phyloP scores from a whole-genome alignment of 306 rosid species.

The Cucumis melo region DNA sequence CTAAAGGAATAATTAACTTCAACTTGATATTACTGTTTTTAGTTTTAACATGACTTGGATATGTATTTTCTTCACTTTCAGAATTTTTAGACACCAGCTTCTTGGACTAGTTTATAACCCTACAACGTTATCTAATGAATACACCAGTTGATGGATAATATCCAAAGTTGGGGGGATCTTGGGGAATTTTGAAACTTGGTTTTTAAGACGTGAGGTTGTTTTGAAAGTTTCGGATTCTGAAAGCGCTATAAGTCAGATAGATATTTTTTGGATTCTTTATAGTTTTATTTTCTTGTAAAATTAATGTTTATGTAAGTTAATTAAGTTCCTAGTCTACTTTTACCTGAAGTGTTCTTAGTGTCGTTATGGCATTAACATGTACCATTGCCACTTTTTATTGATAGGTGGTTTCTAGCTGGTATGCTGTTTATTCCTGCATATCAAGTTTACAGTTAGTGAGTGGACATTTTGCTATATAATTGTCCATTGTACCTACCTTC shows the following conservation, averaged over 20 bases:
- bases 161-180: neutral
- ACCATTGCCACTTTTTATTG: neutral
- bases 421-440: constrained; percentile 5
- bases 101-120: neutral
- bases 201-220: neutral
- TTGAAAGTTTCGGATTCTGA: neutral
- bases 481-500: constrained; percentile 9
- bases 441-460: constrained; percentile 3
- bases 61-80: neutral
- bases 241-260: neutral
- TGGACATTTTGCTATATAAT: neutral
- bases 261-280: neutral
- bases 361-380: neutral
- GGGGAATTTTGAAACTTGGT: neutral
- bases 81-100: neutral
- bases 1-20: neutral
- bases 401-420: constrained; percentile 1
- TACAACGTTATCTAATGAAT: neutral
- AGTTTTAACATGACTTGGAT: neutral
- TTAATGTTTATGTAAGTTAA: neutral
- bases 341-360: neutral
- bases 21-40: neutral
- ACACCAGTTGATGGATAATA: neutral
- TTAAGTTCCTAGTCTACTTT: neutral
- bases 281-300: neutral